Conservation (phyloP, 768 basidiomycete species). For the Auricularia auricula-judae region DNA sequence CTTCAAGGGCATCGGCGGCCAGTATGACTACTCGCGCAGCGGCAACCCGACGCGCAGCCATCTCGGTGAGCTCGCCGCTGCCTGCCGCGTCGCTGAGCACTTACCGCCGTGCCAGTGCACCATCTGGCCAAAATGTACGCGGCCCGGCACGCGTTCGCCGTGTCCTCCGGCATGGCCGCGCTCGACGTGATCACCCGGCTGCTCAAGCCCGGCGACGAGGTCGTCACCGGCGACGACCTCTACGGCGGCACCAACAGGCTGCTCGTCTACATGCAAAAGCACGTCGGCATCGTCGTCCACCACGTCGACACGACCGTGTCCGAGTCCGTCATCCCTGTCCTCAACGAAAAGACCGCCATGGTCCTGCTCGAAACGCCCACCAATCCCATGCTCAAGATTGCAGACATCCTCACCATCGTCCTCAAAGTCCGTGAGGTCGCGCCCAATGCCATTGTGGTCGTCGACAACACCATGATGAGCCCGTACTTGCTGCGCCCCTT, state of each 20-base stretch:
- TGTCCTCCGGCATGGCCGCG: slow-evolving; percentile 97
- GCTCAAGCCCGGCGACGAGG: slow-evolving; percentile 89
- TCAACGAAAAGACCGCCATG: slow-evolving; percentile 78
- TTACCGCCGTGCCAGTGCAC: slow-evolving; percentile 41
- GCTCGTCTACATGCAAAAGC: slow-evolving; percentile 74
- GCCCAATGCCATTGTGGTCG: slow-evolving; percentile 72
- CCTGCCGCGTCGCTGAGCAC: too few species aligned
- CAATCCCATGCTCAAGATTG: slow-evolving; percentile 92
- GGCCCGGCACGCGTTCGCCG: slow-evolving; percentile 78
- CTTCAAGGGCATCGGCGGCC: slow-evolving; percentile 85
- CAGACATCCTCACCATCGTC: slow-evolving; percentile 76
- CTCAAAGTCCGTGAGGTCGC: slow-evolving; percentile 73
- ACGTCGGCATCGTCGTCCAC: slow-evolving; percentile 81
- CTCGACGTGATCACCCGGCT: slow-evolving; percentile 90
- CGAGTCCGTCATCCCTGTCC: slow-evolving; percentile 43
- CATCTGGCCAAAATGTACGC: slow-evolving; percentile 96
- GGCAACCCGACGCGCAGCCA: slow-evolving; percentile 96
- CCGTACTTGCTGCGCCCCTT: slow-evolving; percentile 93
- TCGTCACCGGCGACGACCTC: slow-evolving; percentile 93
- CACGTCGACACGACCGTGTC: slow-evolving; percentile 90
- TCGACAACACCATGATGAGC: slow-evolving; percentile 99
- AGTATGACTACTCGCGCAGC: slow-evolving; percentile 89
- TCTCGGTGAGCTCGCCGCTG: slow-evolving; percentile 24
- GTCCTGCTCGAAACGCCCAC: slow-evolving; percentile 96
- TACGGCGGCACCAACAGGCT: slow-evolving; percentile 98